Conservation (phyloP, 129 eudicot genomes). For the Helianthus tuberosus region DNA sequence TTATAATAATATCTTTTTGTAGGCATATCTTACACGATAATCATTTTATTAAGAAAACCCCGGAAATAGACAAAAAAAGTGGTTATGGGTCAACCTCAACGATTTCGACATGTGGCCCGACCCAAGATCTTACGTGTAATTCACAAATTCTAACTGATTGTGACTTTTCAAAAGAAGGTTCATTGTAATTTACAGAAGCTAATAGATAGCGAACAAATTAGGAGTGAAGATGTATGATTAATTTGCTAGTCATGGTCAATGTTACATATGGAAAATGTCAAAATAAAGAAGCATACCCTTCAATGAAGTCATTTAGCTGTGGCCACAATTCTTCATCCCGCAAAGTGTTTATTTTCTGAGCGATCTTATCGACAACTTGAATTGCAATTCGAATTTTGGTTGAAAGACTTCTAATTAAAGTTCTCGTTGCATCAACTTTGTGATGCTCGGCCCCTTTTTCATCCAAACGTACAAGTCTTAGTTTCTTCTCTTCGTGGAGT, state of each 20-base stretch:
- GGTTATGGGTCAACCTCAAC: neutral
- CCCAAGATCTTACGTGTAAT: neutral
- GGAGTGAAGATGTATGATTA: neutral
- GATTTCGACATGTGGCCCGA: neutral
- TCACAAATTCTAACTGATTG: neutral
- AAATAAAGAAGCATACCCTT: conserved; percentile 57
- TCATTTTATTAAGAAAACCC: neutral
- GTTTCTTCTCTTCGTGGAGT: conserved; percentile 63
- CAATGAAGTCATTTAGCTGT: conserved; percentile 71
- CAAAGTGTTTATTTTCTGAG: conserved; percentile 73
- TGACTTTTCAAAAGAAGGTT: neutral
- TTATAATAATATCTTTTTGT: neutral
- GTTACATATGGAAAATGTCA: neutral
- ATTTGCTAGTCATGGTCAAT: neutral
- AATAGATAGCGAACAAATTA: neutral
- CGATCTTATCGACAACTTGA: conserved; percentile 86
- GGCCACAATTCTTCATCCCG: conserved; percentile 98
- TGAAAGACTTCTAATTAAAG: conserved; percentile 69
- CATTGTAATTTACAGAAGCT: neutral
- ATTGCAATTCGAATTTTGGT: conserved; percentile 88
- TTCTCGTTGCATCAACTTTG: conserved; percentile 72
- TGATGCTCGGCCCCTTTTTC: conserved; percentile 91
- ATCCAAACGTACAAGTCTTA: conserved; percentile 68
- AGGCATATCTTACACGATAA: neutral
- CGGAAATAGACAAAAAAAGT: neutral